These are phyloP conservation scores for Penstemon davidsonii DNA, from an alignment of 257 asterid genomes.

Conservation along the genomic window DNA sequence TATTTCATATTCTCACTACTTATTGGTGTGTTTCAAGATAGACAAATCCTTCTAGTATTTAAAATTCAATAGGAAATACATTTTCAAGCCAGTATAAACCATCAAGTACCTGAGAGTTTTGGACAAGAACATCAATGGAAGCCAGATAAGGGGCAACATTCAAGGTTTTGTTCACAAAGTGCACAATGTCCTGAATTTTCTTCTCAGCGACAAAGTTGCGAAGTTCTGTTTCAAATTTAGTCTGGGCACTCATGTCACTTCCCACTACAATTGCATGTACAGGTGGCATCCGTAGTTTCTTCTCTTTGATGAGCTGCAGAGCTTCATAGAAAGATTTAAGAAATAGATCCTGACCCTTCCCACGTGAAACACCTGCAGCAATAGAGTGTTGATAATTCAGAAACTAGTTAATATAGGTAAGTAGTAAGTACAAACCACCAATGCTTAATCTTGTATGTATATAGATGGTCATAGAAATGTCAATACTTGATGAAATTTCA, in stretches of 20 bases:
- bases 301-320: slow-evolving; percentile 60
- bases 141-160: slow-evolving; percentile 93
- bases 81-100: not conserved
- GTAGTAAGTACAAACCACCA: not conserved
- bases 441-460: slow-evolving; percentile 19
- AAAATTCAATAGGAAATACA: too few species aligned
- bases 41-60: too few species aligned
- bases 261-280: slow-evolving; percentile 88
- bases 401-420: slow-evolving; percentile 7
- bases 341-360: slow-evolving; percentile 95
- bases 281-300: slow-evolving; percentile 65
- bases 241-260: slow-evolving; percentile 81
- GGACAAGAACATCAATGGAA: slow-evolving; percentile 86
- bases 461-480: too few species aligned
- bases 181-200: slow-evolving; percentile 67
- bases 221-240: slow-evolving; percentile 82
- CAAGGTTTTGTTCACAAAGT: slow-evolving; percentile 86
- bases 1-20: not conserved
- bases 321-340: slow-evolving; percentile 78
- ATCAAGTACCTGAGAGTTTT: slow-evolving; percentile 84
- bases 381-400: slow-evolving; percentile 28
- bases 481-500: not conserved
- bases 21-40: not conserved
- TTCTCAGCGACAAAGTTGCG: slow-evolving; percentile 67
- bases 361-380: slow-evolving; percentile 91